These are phyloP conservation scores for Albizia julibrissin DNA, from an alignment of 306 rosid genomes.

Conservation along the genomic window DNA sequence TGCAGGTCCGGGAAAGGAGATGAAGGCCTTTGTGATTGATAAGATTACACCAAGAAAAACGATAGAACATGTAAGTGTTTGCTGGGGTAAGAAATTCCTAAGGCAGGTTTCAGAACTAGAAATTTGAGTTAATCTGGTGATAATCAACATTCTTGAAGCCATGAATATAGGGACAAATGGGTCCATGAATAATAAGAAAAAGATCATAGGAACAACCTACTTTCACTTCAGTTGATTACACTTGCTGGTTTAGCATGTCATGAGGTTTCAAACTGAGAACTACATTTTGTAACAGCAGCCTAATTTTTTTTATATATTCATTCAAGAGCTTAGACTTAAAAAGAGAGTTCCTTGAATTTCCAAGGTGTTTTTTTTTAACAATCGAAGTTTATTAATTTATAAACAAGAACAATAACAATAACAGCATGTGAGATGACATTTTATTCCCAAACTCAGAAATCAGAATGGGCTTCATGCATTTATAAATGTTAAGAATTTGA, in stretches of 20 bases:
- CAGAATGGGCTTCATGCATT: too few species aligned
- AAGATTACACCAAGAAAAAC: constrained; percentile 74
- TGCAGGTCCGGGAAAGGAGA: constrained; percentile 62
- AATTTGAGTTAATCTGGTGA: neutral
- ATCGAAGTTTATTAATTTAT: too few species aligned
- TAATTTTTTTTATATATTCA: neutral
- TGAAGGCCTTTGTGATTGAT: constrained; percentile 72
- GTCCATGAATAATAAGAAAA: neutral
- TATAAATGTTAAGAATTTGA: too few species aligned
- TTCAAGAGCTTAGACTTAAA: neutral
- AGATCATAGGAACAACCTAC: neutral
- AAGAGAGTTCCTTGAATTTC: neutral
- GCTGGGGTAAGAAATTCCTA: constrained; percentile 45
- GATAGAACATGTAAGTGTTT: constrained; percentile 64
- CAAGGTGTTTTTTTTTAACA: neutral
- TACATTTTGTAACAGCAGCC: neutral
- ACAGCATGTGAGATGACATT: too few species aligned
- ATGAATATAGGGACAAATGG: neutral
- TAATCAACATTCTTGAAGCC: constrained; percentile 1
- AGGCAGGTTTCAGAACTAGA: neutral
- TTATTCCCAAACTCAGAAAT: too few species aligned
- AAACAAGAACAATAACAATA: too few species aligned
- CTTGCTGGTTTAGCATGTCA: neutral
- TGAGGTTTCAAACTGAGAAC: neutral
- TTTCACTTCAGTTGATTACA: neutral